A percentile compares a stretch with the other conserved stretches of the same genome.
Conservation (phyloP, 345 rosid genomes). For the Melaleuca quinquenervia region DNA sequence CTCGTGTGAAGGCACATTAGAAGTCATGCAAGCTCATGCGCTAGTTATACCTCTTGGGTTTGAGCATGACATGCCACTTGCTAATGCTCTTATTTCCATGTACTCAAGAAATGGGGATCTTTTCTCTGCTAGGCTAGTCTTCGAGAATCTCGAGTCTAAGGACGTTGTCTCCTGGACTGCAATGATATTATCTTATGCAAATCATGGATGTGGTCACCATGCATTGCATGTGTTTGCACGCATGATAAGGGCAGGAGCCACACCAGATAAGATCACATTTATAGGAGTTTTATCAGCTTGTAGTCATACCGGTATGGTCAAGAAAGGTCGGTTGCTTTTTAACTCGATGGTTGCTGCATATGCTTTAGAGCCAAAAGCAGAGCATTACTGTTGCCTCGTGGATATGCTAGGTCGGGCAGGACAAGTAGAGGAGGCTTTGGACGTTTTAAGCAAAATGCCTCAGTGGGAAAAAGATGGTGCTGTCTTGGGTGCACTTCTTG, state of each 20-base stretch:
- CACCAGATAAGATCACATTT: constrained; percentile 29
- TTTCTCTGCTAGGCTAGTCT: constrained; percentile 17
- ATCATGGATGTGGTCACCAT: constrained; percentile 21
- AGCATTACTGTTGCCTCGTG: constrained; percentile 32
- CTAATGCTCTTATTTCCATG: constrained; percentile 22
- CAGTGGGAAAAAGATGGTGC: constrained; percentile 11
- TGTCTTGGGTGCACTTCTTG: constrained; percentile 27
- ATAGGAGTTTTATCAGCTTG: constrained; percentile 30
- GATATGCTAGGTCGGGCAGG: constrained; percentile 34
- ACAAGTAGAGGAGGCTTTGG: constrained; percentile 16
- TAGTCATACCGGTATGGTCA: constrained; percentile 23
- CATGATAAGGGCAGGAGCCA: constrained; percentile 19
- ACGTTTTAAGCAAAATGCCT: constrained; percentile 18
- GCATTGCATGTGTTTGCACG: constrained; percentile 20
- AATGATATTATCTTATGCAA: constrained; percentile 32
- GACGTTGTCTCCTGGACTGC: constrained; percentile 30
- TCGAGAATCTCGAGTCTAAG: constrained; percentile 16
- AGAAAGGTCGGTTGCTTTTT: constrained; percentile 19
- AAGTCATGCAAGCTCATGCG: constrained; percentile 21
- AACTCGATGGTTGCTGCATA: constrained; percentile 15
- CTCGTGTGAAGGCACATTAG: constrained; percentile 11
- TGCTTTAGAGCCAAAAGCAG: constrained; percentile 22
- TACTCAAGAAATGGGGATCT: constrained; percentile 25
- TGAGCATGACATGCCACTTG: constrained; percentile 10
- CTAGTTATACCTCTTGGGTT: constrained; percentile 20